Base-by-base conservation (phyloP, 75 land plant genomes). In the Gnetum montanum region DNA sequence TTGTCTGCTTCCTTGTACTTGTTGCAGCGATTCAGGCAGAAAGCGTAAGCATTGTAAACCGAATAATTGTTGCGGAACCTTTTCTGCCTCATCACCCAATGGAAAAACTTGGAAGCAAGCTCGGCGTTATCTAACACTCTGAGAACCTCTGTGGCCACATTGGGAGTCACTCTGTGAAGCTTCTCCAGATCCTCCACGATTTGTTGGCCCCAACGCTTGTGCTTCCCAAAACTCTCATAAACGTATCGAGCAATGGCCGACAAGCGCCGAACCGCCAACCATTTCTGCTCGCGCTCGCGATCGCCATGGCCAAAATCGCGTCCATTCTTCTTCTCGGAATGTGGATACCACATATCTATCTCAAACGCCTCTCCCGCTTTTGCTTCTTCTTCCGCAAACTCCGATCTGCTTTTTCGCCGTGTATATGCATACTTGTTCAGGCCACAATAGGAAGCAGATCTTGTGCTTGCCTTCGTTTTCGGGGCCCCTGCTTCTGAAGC, bases 191-290 rank as follows among this genome's bases (percentile, higher is more conserved):
- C 88, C 18, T 61, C 46, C 20, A 84, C 12, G 34, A 84, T 65
- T 15, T 41, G 53, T 2, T 73, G 69, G 31, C 80, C 67, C 87
- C 87, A 83, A 10, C 51, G n/a, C 23, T 33, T n/a, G 71, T 84
- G 66, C 16, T 54, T 65, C 26, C 69, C 69, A 61, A 84, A 74
- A 51, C 79, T 49, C 37, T 76, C 78, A 58, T 36, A 43, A 54
- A 80, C 67, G 76, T 55, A 84, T 28, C 88, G 72, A 55, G 88
- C 77, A 38, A 84, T 59, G 8, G 88, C 83, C 31, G 88, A 80
- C 31, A 83, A 57, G 31, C 62, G 64, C 48, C 67, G 73, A 33
- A 65, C 79, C 18, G 41, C 37, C 0, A 31, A 31, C 25, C 8
- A 34, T 41, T 41, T 41, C 43, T 41, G 13, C 43, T 41, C n/a